Base-by-base conservation (phyloP, 768 basidiomycete species). In the Pisolithus microcarpus region DNA sequence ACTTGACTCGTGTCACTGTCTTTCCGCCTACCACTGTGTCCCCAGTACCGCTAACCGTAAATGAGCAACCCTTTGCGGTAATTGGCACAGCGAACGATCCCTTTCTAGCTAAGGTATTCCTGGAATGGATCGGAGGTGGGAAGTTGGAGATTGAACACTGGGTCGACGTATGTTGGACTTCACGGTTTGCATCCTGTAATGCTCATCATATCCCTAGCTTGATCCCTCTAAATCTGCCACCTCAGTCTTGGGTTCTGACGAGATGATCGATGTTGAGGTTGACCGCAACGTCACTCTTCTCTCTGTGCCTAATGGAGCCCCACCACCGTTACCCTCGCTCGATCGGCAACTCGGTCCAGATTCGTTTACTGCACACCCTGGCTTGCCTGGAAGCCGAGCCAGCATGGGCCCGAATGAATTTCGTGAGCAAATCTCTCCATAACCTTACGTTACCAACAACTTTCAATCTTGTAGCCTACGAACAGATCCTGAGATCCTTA, bases 71-170 rank as follows among this genome's bases (percentile, higher is more conserved):
- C 16, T 78, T 75, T 47, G 65, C 66, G 18, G 63, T 72, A 2
- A 61, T 69, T 5, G 65, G 72, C 48, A 73, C 71, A 16, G 66
- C 75, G 16, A 70, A 75, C 51, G 67, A 64, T 46, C 72, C 77
- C 0, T 77, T 77, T 50, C 67, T 77, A 43, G 75, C 76, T 4
- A 64, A 66, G 19, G 57, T 77, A 18, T 60, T 61, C 1, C 62
- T 77, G 31, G 58, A 62, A 36, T 77, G 73, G 74, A 67, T 60
- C 23, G 73, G 73, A 13, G 60, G 61, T 19, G 68, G 68, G 46
- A 79, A 74, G 55, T 68, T 70, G 53, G 72, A 72, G 43, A 62
- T 79, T 16, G 76, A 78, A 8, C 77, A 79, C 47, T 80, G 77
- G 77, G 69, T 79, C 7, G 75, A 79, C 57, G 78, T 76, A 56